Conservation (phyloP, 2,329 filamentous ascomycete genomes). For the Purpureocillium takamizusanense region DNA sequence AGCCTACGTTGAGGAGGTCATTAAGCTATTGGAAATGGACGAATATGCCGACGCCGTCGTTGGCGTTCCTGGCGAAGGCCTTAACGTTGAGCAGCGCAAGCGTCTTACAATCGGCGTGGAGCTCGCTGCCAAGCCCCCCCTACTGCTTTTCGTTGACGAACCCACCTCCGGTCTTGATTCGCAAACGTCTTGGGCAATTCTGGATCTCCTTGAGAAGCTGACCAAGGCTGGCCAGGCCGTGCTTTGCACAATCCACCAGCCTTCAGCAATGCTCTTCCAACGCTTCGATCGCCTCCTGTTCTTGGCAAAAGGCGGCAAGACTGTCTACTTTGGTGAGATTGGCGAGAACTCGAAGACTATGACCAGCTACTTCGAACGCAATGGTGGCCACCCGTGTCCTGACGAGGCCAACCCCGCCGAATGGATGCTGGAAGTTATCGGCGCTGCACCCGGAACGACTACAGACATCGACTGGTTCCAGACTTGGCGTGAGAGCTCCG, state of each 20-base stretch:
- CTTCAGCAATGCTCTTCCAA: conserved; percentile 91
- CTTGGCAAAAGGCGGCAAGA: conserved; percentile 64
- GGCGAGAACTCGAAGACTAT: conserved; percentile 61
- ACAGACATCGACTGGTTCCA: conserved; percentile 58
- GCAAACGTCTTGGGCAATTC: conserved; percentile 89
- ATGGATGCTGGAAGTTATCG: conserved; percentile 61
- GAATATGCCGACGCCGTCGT: conserved; percentile 85
- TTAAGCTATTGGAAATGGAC: conserved; percentile 83
- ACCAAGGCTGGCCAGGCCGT: conserved; percentile 85
- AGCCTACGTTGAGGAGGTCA: conserved; percentile 82
- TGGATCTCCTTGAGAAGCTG: conserved; percentile 79
- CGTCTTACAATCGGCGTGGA: conserved; percentile 94
- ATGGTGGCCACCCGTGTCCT: conserved; percentile 58
- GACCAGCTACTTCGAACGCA: conserved; percentile 67
- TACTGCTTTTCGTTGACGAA: conserved; percentile 89
- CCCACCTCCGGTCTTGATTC: conserved; percentile 90
- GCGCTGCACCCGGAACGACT: conserved; percentile 54
- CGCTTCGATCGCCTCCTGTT: conserved; percentile 78
- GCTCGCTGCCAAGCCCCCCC: conserved; percentile 79
- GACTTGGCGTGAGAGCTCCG: conserved; percentile 49
- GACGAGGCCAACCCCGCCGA: conserved; percentile 69
- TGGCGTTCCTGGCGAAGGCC: conserved; percentile 80
- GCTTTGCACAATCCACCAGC: conserved; percentile 95
- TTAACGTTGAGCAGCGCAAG: conserved; percentile 62
- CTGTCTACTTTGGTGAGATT: conserved; percentile 75